Conservation (phyloP, 805 yeast species). For the Cyberlindnera maclurae region DNA sequence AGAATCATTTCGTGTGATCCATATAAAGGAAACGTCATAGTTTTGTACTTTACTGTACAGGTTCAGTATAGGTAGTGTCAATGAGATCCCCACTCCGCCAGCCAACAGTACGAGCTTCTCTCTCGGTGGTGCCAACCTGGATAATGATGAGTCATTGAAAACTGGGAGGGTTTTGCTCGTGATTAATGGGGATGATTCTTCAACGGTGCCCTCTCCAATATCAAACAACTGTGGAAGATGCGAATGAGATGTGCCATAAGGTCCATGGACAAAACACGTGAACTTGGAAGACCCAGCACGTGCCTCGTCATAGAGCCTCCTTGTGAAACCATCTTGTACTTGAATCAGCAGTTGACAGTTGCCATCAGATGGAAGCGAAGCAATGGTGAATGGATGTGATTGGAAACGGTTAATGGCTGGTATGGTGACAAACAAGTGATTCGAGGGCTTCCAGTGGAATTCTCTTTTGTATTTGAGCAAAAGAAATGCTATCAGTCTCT, state of each 20-base stretch:
- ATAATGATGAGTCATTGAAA: not conserved
- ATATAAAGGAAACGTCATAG: constrained; percentile 16
- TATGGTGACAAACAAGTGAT: constrained; percentile 20
- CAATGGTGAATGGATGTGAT: constrained; percentile 25
- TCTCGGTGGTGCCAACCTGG: not conserved
- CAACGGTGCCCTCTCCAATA: not conserved
- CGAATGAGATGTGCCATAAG: constrained; percentile 19
- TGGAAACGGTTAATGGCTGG: constrained; percentile 16
- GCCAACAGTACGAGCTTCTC: constrained; percentile 16
- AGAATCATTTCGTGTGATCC: constrained; percentile 16
- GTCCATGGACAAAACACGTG: constrained; percentile 22
- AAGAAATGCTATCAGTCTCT: constrained; percentile 1
- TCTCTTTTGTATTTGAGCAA: constrained; percentile 7
- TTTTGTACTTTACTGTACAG: constrained; percentile 2
- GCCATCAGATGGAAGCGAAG: constrained; percentile 12
- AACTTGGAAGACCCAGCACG: constrained; percentile 3
- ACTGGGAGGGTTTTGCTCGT: not conserved
- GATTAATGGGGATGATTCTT: not conserved
- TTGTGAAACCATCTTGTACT: constrained; percentile 20
- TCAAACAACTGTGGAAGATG: constrained; percentile 10
- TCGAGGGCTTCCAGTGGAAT: constrained; percentile 17
- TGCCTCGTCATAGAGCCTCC: constrained; percentile 10
- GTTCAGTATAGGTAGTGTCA: constrained; percentile 12
- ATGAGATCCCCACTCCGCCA: constrained; percentile 17
- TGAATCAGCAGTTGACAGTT: constrained; percentile 13